Base-by-base conservation (phyloP, 805 yeast genomes). In the Candida cerambycidarum region DNA sequence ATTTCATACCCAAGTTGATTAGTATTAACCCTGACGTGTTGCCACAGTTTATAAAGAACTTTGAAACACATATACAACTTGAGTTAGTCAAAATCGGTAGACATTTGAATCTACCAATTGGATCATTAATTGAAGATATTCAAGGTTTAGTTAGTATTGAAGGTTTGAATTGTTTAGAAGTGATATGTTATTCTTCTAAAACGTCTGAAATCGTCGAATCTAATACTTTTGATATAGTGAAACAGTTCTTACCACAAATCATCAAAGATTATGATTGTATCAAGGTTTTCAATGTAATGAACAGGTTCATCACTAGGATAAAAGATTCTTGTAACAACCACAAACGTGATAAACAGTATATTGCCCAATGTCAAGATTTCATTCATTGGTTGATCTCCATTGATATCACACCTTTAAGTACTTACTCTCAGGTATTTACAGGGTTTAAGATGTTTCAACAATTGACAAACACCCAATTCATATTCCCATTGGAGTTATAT, bases 1-100 rank as follows among this genome's bases (percentile, higher is more conserved):
- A 86, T 54, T 57, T 89, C 3, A 55, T 89, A 13, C 89, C 90
- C 0, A 68, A 68, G 13, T 55, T 89, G 5, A 81, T 89, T 59
- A 75, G 73, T 51, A 57, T 71, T 24, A 77, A 83, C 3, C 67
- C 73, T 1, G 9, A 6, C 21, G 12, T 9, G 2, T 19, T 31
- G 6, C 17, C 35, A 12, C 11, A 4, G 5, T 42, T 42, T 25
- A 21, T 27, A 7, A 19, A 28, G 2, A 28, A 38, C 15, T 36
- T 36, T n/a, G 24, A 36, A 12, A 12, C 29, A 2, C 31, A 18
- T 6, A 3, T 24, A 15, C 36, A 38, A 9, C 25, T 38, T 15
- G 33, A 38, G 24, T 28, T 29, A 13, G 14, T 28, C 2, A 38
- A 38, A 29, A 19, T 29, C 8, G 40, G 27, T 11, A 18, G 16